A percentile compares a stretch with the other conserved stretches of the same genome.
phyloP scores from a whole-genome alignment of 805 yeast species.

The Vanderwaltozyma verrucispora region DNA sequence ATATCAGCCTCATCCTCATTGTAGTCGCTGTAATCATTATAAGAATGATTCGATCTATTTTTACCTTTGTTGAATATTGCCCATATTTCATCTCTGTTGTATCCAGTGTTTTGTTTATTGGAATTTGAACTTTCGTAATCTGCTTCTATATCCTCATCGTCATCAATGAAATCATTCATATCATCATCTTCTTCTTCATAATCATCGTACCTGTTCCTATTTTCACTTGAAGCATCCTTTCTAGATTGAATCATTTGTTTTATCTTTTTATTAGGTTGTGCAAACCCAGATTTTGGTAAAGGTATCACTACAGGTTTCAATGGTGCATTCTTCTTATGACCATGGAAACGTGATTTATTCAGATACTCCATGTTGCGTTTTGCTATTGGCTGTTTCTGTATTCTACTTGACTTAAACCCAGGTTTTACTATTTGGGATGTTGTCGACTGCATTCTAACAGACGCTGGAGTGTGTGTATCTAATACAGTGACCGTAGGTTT shows the following conservation, averaged over 20 bases:
- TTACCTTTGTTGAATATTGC: conserved; percentile 63
- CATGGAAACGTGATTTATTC: neutral
- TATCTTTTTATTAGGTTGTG: conserved; percentile 50
- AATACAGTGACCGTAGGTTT: neutral
- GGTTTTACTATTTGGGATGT: neutral
- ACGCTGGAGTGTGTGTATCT: conserved; percentile 7
- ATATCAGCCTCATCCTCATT: conserved; percentile 42
- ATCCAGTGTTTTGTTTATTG: conserved; percentile 34
- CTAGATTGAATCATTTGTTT: conserved; percentile 35
- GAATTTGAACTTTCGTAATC: conserved; percentile 47
- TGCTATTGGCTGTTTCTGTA: neutral
- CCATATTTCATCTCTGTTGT: conserved; percentile 86
- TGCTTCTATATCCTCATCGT: conserved; percentile 39
- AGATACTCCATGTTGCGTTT: conserved; percentile 4
- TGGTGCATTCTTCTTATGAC: neutral
- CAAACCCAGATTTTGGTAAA: conserved; percentile 24
- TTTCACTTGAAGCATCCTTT: conserved; percentile 2
- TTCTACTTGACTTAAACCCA: conserved; percentile 3
- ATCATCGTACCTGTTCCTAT: neutral
- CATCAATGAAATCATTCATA: conserved; percentile 24
- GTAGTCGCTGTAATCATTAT: conserved; percentile 19
- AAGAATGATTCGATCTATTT: conserved; percentile 36
- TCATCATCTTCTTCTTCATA: conserved; percentile 12
- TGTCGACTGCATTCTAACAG: neutral
- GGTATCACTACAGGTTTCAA: conserved; percentile 7